These are phyloP conservation scores for Pestalotiopsis sp. DNA, from an alignment of 2,329 filamentous ascomycete species.

Conservation along the genomic window DNA sequence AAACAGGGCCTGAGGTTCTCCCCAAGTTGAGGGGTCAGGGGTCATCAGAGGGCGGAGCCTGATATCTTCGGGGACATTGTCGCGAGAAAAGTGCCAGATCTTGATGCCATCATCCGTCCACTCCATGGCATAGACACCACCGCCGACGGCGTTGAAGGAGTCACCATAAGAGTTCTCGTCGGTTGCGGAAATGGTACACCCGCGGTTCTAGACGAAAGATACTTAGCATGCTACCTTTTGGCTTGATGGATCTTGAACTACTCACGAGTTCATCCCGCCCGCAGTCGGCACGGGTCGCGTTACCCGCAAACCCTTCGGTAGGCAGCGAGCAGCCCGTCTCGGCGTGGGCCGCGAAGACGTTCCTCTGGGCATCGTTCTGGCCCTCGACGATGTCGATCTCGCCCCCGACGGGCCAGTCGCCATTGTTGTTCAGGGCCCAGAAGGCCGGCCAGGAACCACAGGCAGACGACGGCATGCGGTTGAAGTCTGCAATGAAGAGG, in stretches of 20 bases:
- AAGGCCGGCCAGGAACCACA: constrained; percentile 78
- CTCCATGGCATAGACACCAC: constrained; percentile 72
- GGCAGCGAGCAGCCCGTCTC: background rate
- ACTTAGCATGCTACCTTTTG: background rate
- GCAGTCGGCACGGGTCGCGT: constrained; percentile 26
- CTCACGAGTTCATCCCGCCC: constrained; percentile 13
- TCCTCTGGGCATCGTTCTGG: constrained; percentile 61
- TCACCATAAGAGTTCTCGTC: constrained; percentile 59
- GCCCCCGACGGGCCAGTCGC: constrained; percentile 62
- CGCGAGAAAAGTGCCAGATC: constrained; percentile 77
- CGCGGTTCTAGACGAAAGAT: constrained; percentile 39
- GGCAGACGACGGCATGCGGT: constrained; percentile 71
- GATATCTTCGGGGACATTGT: constrained; percentile 67
- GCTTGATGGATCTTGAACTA: background rate
- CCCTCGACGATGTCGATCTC: constrained; percentile 75
- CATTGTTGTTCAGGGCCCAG: constrained; percentile 46
- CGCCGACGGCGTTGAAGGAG: constrained; percentile 66
- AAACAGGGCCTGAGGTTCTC: constrained; percentile 69
- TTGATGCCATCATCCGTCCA: constrained; percentile 72
- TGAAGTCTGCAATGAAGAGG: constrained; percentile 71
- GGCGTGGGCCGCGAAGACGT: constrained; percentile 67
- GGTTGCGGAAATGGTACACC: constrained; percentile 46
- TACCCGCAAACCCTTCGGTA: constrained; percentile 28
- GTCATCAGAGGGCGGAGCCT: constrained; percentile 41
- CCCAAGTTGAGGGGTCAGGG: constrained; percentile 71